A percentile compares a stretch with the other conserved stretches of the same genome.
Conservation (phyloP, 306 rosid species). For the Quercus aquifolioides region DNA sequence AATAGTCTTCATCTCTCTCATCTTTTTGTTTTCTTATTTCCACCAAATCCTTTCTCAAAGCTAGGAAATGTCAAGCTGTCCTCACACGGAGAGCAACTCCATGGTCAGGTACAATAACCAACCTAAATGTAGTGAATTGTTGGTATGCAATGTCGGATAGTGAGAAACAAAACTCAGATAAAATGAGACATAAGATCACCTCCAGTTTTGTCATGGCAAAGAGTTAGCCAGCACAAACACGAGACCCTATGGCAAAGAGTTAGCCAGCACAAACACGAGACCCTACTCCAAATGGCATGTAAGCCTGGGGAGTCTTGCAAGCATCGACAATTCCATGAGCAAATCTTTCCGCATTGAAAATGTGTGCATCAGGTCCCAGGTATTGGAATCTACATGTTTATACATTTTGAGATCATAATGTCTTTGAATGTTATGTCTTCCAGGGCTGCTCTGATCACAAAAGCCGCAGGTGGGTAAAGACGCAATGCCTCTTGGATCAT, state of each 20-base stretch:
- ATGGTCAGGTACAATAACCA: no score
- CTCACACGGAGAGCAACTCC: no score
- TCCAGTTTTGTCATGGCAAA: slow-evolving; percentile 57
- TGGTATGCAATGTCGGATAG: no score
- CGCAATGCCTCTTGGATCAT: slow-evolving; percentile 71
- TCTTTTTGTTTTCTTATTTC: no score
- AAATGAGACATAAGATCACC: not conserved
- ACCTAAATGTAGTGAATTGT: no score
- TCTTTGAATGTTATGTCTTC: slow-evolving; percentile 43
- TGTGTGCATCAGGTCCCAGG: slow-evolving; percentile 59
- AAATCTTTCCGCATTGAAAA: slow-evolving; percentile 66
- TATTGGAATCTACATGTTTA: slow-evolving; percentile 47
- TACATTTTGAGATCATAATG: slow-evolving; percentile 35
- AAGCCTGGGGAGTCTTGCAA: slow-evolving; percentile 46
- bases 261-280: slow-evolving; percentile 56
- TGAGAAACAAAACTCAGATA: no score
- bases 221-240: slow-evolving; percentile 53
- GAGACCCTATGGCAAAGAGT: slow-evolving; percentile 54
- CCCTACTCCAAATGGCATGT: slow-evolving; percentile 61
- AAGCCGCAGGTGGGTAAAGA: slow-evolving; percentile 48
- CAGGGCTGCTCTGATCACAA: slow-evolving; percentile 29
- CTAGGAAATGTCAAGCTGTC: no score
- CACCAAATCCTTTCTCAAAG: no score
- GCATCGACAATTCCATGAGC: slow-evolving; percentile 49
- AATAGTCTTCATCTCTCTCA: no score